Evolutionary conservation across 345 rosid species (phyloP).

Genomic region (Populus tremula): DNA sequence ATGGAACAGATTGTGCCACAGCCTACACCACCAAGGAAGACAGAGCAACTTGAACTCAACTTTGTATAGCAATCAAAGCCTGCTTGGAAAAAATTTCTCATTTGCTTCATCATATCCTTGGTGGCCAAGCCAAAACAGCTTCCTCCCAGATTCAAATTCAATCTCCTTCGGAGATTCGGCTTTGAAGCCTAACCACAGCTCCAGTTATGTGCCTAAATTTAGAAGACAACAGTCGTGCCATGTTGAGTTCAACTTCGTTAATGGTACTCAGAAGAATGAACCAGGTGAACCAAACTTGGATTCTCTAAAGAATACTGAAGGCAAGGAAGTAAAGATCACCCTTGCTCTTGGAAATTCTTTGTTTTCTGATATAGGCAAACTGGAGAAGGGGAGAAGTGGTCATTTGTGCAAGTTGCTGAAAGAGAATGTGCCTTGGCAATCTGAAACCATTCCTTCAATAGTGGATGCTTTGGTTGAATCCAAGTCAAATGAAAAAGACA

Average conservation of each 20-base stretch:
- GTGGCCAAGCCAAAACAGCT: slow-evolving; percentile 47
- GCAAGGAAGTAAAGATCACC: slow-evolving; percentile 62
- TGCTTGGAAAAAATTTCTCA: slow-evolving; percentile 29
- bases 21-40: slow-evolving; percentile 47
- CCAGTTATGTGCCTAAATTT: slow-evolving; percentile 57
- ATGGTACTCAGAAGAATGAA: slow-evolving; percentile 26
- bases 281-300: slow-evolving; percentile 52
- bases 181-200: slow-evolving; percentile 30
- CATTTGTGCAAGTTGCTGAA: slow-evolving; percentile 43
- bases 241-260: slow-evolving; percentile 57
- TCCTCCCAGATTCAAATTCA: slow-evolving; percentile 43
- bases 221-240: slow-evolving; percentile 64
- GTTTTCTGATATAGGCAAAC: slow-evolving; percentile 37
- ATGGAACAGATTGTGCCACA: slow-evolving; percentile 69
- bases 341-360: slow-evolving; percentile 67
- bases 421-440: slow-evolving; percentile 77
- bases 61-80: slow-evolving; percentile 21
- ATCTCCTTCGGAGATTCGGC: slow-evolving; percentile 44
- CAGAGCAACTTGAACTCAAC: slow-evolving; percentile 14
- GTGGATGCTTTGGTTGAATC: slow-evolving; percentile 41
- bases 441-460: slow-evolving; percentile 48
- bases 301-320: slow-evolving; percentile 53
- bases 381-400: slow-evolving; percentile 26
- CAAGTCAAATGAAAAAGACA: slow-evolving; percentile 32
- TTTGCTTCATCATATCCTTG: slow-evolving; percentile 44